Evolutionary conservation across 176 grass and related monocot species (phyloP).

Genomic region (Musa itinerans): DNA sequence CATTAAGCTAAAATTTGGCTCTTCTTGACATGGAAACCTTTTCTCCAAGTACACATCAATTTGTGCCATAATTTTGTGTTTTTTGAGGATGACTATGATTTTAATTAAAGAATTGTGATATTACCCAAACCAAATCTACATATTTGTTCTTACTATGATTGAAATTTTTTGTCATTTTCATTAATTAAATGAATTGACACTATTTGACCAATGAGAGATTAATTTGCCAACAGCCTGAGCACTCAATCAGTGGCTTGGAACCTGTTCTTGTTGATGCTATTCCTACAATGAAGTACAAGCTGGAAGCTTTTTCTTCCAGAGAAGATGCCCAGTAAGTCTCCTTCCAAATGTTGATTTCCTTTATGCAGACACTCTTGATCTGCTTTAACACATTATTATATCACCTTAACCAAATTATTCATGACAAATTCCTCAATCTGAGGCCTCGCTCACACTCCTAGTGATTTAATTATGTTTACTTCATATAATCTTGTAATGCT

Average conservation of each 20-base stretch:
- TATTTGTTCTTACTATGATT: constrained; percentile 44
- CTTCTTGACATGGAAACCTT: too few relatives aligned
- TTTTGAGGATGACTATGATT: too few relatives aligned
- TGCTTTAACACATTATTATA: not conserved
- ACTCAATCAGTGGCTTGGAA: constrained; percentile 58
- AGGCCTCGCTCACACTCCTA: too few relatives aligned
- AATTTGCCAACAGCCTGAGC: constrained; percentile 39
- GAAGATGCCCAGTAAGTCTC: constrained; percentile 78
- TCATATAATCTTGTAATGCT: too few relatives aligned
- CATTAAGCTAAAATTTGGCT: too few relatives aligned
- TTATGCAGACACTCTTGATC: not conserved
- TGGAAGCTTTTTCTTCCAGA: constrained; percentile 52
- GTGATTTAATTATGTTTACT: too few relatives aligned
- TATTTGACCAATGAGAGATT: constrained; percentile 23
- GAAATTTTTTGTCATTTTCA: constrained; percentile 31
- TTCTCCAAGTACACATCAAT: too few relatives aligned
- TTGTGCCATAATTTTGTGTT: too few relatives aligned
- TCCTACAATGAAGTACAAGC: constrained; percentile 67
- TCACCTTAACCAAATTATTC: not conserved
- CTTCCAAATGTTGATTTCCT: not conserved
- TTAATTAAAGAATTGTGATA: too few relatives aligned
- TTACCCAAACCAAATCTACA: too few relatives aligned
- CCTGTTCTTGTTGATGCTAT: constrained; percentile 72
- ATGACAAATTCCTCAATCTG: not conserved
- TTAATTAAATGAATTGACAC: not conserved